Conservation (phyloP, 2,329 filamentous ascomycete species). For the Pseudogymnoascus sp. region DNA sequence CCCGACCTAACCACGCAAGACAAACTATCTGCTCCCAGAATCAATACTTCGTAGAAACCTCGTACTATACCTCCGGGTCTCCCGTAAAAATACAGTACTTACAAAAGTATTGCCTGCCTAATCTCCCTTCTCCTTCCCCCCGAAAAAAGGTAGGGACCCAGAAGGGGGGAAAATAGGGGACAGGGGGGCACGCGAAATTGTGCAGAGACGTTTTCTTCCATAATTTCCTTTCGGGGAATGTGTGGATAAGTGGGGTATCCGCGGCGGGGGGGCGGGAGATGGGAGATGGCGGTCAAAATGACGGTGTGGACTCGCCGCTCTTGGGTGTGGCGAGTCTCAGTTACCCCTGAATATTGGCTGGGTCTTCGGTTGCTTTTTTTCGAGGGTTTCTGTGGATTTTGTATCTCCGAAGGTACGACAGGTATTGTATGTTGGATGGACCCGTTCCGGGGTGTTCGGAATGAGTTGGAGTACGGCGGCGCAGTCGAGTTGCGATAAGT, state of each 20-base stretch:
- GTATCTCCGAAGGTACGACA: neutral
- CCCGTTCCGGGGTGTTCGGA: neutral
- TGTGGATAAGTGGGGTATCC: neutral
- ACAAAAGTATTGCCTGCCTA: too few species aligned
- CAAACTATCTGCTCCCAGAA: neutral
- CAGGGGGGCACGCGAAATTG: too few species aligned
- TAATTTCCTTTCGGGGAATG: neutral
- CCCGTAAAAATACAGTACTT: too few species aligned
- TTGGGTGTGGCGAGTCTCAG: neutral
- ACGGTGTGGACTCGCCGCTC: conserved; percentile 3
- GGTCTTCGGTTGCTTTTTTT: neutral
- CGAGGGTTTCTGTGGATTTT: neutral
- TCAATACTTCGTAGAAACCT: too few species aligned
- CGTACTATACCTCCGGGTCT: too few species aligned
- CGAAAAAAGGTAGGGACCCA: too few species aligned
- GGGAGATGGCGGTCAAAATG: conserved; percentile 7
- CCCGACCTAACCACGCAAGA: too few species aligned
- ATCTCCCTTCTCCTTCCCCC: too few species aligned
- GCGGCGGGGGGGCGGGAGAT: neutral
- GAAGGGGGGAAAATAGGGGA: too few species aligned
- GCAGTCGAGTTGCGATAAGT: neutral
- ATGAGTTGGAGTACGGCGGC: neutral
- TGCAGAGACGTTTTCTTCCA: neutral
- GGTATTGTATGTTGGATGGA: neutral
- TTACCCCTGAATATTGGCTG: conserved; percentile 2